phyloP scores from a whole-genome alignment of 345 rosid species.

The Hibiscus trionum region DNA sequence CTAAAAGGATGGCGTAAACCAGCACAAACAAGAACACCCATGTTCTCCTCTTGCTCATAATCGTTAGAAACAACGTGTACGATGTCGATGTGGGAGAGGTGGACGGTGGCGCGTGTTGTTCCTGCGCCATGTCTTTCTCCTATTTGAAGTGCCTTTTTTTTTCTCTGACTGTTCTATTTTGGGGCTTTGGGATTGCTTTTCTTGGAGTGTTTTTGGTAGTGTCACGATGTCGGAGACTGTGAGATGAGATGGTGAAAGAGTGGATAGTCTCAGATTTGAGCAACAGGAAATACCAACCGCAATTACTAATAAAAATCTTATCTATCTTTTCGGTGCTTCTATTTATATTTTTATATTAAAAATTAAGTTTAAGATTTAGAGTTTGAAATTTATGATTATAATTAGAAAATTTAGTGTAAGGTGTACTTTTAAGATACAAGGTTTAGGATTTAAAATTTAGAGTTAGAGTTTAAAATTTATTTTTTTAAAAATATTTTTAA shows the following conservation, averaged over 20 bases:
- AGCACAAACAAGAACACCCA: conserved; percentile 82
- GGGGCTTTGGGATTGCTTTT: neutral
- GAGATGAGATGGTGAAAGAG: conserved; percentile 1
- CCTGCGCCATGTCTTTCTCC: conserved; percentile 26
- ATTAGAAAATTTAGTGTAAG: too few species aligned
- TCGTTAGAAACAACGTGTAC: conserved; percentile 41
- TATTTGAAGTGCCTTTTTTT: neutral
- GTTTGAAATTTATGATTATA: too few species aligned
- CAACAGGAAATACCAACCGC: neutral
- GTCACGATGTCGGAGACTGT: neutral
- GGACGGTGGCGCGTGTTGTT: conserved; percentile 9
- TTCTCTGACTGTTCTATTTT: neutral
- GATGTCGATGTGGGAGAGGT: conserved; percentile 17
- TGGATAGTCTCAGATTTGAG: neutral
- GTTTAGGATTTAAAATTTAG: too few species aligned
- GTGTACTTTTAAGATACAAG: too few species aligned
- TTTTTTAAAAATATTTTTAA: too few species aligned
- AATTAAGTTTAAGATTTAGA: too few species aligned
- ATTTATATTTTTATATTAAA: too few species aligned
- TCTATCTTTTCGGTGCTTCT: too few species aligned
- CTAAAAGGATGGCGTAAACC: conserved; percentile 63
- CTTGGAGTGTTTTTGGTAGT: neutral
- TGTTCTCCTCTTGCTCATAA: conserved; percentile 93
- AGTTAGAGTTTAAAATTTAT: too few species aligned
- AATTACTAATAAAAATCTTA: neutral